A percentile compares a stretch with the other conserved stretches of the same genome.
Evolutionary conservation across 164 flowering plant species (phyloP).

Genomic region (Aristolochia californica): DNA sequence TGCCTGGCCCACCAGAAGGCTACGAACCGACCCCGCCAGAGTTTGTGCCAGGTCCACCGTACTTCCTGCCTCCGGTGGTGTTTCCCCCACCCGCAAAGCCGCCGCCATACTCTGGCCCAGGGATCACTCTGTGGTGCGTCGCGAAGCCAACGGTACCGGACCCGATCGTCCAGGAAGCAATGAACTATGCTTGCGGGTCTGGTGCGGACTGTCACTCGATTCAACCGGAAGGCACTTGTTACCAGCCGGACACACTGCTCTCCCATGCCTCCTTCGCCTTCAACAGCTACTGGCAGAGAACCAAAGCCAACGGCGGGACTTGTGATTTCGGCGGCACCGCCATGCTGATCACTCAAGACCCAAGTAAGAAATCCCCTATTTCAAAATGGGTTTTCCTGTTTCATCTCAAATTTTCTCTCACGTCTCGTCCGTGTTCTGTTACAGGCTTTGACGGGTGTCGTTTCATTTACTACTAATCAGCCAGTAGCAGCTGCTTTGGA

Average conservation of each 20-base stretch:
- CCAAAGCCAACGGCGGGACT: slow-evolving; percentile 62
- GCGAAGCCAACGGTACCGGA: slow-evolving; percentile 92
- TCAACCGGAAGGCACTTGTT: slow-evolving; percentile 61
- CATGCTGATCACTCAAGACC: slow-evolving; percentile 74
- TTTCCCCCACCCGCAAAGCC: slow-evolving; percentile 72
- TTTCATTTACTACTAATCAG: slow-evolving; percentile 13
- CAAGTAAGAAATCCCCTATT: slow-evolving; percentile 39
- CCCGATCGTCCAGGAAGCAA: slow-evolving; percentile 77
- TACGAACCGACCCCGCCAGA: slow-evolving; percentile 17
- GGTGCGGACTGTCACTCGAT: slow-evolving; percentile 80
- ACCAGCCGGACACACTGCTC: slow-evolving; percentile 44
- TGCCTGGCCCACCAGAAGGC: slow-evolving; percentile 21
- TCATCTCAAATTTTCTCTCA: background rate
- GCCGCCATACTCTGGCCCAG: slow-evolving; percentile 33
- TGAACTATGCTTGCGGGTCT: slow-evolving; percentile 90
- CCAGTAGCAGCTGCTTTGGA: too few relatives aligned
- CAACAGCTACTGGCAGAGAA: slow-evolving; percentile 87
- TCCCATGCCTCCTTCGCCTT: slow-evolving; percentile 90
- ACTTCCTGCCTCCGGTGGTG: slow-evolving; percentile 33
- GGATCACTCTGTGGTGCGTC: slow-evolving; percentile 66
- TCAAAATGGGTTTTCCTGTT: background rate
- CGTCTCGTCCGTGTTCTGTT: background rate
- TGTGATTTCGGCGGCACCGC: slow-evolving; percentile 90
- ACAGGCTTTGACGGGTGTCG: slow-evolving; percentile 72
- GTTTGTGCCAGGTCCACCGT: slow-evolving; percentile 23